phyloP scores from a whole-genome alignment of 2,329 filamentous ascomycete genomes.

The Xylariaceae sp. region DNA sequence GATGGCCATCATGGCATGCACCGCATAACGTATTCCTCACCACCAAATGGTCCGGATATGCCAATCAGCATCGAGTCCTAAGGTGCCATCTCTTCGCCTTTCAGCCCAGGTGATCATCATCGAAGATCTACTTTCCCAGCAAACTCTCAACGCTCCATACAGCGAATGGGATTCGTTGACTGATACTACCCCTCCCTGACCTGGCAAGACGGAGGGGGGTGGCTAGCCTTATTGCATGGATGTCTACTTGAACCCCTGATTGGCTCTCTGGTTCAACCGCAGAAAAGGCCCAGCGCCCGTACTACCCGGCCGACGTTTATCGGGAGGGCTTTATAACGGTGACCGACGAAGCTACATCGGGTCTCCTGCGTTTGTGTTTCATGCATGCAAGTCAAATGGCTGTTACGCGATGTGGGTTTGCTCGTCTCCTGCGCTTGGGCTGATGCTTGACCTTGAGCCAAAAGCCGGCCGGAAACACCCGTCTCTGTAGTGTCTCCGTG shows the following conservation, averaged over 20 bases:
- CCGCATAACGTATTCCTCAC: slow-evolving; percentile 4
- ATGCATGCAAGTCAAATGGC: slow-evolving; percentile 38
- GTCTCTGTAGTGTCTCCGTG: slow-evolving; percentile 6
- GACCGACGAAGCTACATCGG: slow-evolving; percentile 33
- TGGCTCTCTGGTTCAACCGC: slow-evolving; percentile 29
- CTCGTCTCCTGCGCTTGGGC: slow-evolving; percentile 12
- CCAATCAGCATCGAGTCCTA: slow-evolving; percentile 22
- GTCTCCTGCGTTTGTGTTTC: slow-evolving; percentile 37
- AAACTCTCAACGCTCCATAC: slow-evolving; percentile 16
- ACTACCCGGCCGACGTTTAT: slow-evolving; percentile 17
- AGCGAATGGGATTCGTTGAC: slow-evolving; percentile 7
- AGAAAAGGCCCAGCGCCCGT: slow-evolving; percentile 20
- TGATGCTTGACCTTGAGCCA: slow-evolving; percentile 7
- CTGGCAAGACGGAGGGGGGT: slow-evolving; percentile 7
- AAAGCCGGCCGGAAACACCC: slow-evolving; percentile 20
- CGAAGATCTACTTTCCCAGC: slow-evolving; percentile 21
- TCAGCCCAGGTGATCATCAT: slow-evolving; percentile 16
- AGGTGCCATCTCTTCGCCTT: slow-evolving; percentile 5
- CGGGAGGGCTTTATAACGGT: slow-evolving; percentile 22
- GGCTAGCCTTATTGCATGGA: slow-evolving; percentile 11
- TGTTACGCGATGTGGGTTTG: slow-evolving; percentile 31
- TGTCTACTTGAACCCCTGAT: neutral
- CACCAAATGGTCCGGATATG: slow-evolving; percentile 8
- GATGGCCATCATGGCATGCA: slow-evolving; percentile 5
- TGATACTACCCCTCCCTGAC: slow-evolving; percentile 21